Base-by-base conservation (phyloP, 345 rosid genomes). In the Odontarrhena argentea region DNA sequence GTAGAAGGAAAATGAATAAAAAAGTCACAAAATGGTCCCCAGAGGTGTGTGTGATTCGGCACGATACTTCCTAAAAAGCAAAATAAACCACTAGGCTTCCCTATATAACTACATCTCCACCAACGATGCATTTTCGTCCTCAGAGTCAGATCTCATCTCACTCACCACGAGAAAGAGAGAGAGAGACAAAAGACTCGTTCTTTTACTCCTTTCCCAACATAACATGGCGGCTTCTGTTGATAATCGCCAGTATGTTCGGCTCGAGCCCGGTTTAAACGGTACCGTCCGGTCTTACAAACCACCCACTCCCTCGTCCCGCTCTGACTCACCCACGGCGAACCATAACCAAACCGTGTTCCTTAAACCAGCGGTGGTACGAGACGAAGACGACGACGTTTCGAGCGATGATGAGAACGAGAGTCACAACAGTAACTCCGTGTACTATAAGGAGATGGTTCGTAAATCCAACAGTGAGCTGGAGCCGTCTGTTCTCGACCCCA, bases 151-250 rank as follows among this genome's bases (percentile, higher is more conserved):
- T 70, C 74, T 70, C 68, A 52, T 70, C 68, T 70, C 74, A 59
- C 45, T 43, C 45, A 22, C 67, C 67, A 69, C 7, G 64, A 52
- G 63, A 55, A 18, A 71, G 56, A 53, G 67, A 61, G 52, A 61
- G 22, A 28, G n/a, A 37, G n/a, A 55, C 4, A 40, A 44, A 32
- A 34, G n/a, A 8, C 9, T 45, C 9, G 10, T 8, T 12, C 51
- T 60, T 30, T 32, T 45, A 62, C 42, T 13, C 61, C 5, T 47
- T 45, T 55, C 5, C 51, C 41, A 47, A 45, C 9, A 88, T 92
- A 47, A 45, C 9, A 88, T 92, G 98, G 86, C 92, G 61, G 84
- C 96, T 47, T 84, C 85, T 0, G 86, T 92, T 35, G 87, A 77
- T 15, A 88, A 88, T 63, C 87, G 90, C 43, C 94, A 81, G 49